Evolutionary conservation across 2,329 filamentous ascomycete genomes (phyloP).

Genomic region (Lithohypha guttulata): DNA sequence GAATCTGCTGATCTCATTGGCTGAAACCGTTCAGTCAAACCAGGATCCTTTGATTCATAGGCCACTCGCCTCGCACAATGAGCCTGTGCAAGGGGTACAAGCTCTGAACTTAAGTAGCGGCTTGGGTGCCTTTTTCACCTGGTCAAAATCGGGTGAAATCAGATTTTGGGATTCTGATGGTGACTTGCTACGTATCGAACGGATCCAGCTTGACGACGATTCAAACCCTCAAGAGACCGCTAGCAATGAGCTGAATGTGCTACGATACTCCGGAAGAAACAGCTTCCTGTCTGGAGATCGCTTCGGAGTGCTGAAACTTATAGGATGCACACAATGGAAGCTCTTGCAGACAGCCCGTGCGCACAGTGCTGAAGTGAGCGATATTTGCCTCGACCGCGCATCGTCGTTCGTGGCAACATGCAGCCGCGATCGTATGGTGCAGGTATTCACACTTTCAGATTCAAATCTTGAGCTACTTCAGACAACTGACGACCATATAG

Average conservation of each 20-base stretch:
- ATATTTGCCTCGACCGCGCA: constrained; percentile 58
- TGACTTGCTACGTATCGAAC: constrained; percentile 51
- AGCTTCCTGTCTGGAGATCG: constrained; percentile 76
- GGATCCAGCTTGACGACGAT: constrained; percentile 58
- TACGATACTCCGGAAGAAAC: constrained; percentile 51
- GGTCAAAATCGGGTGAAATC: constrained; percentile 70
- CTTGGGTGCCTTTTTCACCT: constrained; percentile 70
- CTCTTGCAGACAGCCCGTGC: constrained; percentile 67
- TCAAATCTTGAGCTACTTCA: constrained; percentile 68
- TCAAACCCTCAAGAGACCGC: constrained; percentile 35
- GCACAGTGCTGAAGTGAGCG: constrained; percentile 74
- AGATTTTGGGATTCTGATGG: constrained; percentile 75
- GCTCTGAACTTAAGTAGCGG: constrained; percentile 50
- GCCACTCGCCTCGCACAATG: constrained; percentile 45
- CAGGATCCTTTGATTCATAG: constrained; percentile 10
- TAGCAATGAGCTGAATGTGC: constrained; percentile 47
- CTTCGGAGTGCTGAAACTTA: constrained; percentile 61
- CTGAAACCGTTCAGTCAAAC: constrained; percentile 22
- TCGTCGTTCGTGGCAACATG: constrained; percentile 66
- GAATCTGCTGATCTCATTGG: constrained; percentile 54
- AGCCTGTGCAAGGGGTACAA: constrained; percentile 59
- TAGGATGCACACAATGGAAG: constrained; percentile 37
- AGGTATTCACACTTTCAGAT: constrained; percentile 60
- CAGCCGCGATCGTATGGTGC: constrained; percentile 81
- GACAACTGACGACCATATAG: constrained; percentile 83